These are phyloP conservation scores for Solanum piurae DNA, from an alignment of 257 asterid genomes.

Conservation along the genomic window DNA sequence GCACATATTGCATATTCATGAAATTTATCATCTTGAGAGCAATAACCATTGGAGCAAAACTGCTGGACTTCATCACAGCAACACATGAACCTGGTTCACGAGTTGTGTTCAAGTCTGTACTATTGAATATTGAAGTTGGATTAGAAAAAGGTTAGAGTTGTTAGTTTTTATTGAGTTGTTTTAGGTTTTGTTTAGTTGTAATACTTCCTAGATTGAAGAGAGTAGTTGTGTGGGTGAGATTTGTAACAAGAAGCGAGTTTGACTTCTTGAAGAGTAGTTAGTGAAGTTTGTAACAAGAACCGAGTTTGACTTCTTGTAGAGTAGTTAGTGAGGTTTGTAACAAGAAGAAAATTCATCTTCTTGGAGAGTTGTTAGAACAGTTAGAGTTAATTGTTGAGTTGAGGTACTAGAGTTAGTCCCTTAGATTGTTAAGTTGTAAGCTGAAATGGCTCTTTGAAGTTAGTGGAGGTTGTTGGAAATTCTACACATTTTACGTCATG, in stretches of 20 bases:
- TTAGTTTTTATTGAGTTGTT: no score
- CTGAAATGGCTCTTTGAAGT: not conserved
- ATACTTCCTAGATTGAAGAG: not conserved
- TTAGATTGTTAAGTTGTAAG: not conserved
- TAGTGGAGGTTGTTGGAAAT: not conserved
- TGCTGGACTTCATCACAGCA: no score
- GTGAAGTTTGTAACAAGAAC: not conserved
- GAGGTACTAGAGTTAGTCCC: not conserved
- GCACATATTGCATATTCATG: not conserved
- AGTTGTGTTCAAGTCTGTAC: no score
- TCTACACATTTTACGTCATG: not conserved
- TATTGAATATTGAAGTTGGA: no score
- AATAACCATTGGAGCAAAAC: no score
- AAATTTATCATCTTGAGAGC: no score
- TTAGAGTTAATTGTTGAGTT: not conserved
- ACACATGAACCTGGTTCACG: no score
- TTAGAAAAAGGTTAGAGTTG: no score
- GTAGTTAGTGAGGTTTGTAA: not conserved
- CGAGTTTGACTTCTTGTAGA: not conserved
- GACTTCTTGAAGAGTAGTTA: not conserved
- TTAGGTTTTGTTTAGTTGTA: no score
- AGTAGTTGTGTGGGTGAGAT: not conserved
- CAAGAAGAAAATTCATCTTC: no score
- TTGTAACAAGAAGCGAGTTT: not conserved
- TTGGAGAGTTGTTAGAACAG: not conserved